These are phyloP conservation scores for Coprinopsis sp. DNA, from an alignment of 768 basidiomycete genomes.

Conservation along the genomic window DNA sequence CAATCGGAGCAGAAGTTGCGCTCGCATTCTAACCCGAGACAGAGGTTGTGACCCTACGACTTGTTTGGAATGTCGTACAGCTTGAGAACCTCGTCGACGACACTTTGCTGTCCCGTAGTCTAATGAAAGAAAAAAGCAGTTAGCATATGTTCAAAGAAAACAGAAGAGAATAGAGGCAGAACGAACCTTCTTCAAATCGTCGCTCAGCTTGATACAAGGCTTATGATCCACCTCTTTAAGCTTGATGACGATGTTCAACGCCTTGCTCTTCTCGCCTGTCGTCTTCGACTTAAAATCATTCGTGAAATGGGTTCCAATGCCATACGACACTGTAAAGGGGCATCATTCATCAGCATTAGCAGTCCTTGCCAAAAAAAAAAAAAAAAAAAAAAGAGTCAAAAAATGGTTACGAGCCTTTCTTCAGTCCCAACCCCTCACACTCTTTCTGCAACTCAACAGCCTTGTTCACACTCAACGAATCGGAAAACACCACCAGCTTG, in stretches of 20 bases:
- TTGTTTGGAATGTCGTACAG: too few relatives aligned
- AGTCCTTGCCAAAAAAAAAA: neutral
- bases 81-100: too few relatives aligned
- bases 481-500: slow-evolving; percentile 82
- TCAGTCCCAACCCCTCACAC: slow-evolving; percentile 69
- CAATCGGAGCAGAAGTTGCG: too few relatives aligned
- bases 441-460: slow-evolving; percentile 66
- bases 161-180: too few relatives aligned
- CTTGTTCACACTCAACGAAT: slow-evolving; percentile 69
- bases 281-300: slow-evolving; percentile 72
- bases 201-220: slow-evolving; percentile 90
- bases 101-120: too few relatives aligned
- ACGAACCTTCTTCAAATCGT: slow-evolving; percentile 85
- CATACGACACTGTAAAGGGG: slow-evolving; percentile 74
- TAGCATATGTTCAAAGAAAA: neutral
- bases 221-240: slow-evolving; percentile 66
- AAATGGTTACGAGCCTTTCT: slow-evolving; percentile 36
- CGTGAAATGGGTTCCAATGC: slow-evolving; percentile 89
- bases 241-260: slow-evolving; percentile 95
- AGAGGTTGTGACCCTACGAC: too few relatives aligned
- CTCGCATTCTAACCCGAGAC: too few relatives aligned
- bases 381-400: slow-evolving; percentile 3
- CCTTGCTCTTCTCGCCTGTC: slow-evolving; percentile 62
- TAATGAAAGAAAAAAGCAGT: too few relatives aligned
- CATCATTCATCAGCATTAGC: too few relatives aligned